Percentiles rank a stretch among this genome's conserved stretches.
Evolutionary conservation across 2,329 filamentous ascomycete species (phyloP).

Genomic region (Trichophyton equinum): DNA sequence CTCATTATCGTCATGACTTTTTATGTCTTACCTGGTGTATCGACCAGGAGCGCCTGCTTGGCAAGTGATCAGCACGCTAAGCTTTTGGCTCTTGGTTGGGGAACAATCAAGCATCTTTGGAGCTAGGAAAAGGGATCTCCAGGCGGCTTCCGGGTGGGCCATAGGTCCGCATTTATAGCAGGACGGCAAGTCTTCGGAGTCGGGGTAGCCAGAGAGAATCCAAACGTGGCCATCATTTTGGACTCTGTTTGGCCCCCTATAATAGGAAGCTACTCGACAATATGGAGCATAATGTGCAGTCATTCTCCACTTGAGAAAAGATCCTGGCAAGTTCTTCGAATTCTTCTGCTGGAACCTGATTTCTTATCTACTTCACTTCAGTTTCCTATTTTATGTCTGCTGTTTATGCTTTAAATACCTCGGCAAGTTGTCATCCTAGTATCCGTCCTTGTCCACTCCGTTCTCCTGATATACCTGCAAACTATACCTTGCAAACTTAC

Average conservation of each 20-base stretch:
- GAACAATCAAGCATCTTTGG: neutral
- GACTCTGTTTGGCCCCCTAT: neutral
- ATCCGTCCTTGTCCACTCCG: neutral
- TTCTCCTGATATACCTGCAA: neutral
- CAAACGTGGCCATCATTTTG: neutral
- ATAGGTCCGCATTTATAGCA: neutral
- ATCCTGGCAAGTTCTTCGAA: neutral
- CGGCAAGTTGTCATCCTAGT: neutral
- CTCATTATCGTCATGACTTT: neutral
- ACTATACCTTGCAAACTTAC: neutral
- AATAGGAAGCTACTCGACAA: neutral
- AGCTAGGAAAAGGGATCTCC: neutral
- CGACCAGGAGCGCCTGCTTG: neutral
- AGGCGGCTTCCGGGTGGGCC: neutral
- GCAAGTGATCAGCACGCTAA: neutral
- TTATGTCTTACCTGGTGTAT: neutral
- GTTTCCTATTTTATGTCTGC: neutral
- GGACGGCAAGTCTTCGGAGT: neutral
- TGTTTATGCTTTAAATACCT: neutral
- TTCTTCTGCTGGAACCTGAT: neutral
- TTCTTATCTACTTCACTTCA: neutral
- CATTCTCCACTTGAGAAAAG: neutral
- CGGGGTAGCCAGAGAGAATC: neutral
- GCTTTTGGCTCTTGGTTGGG: neutral
- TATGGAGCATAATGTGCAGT: neutral